Evolutionary conservation across 805 yeast species (phyloP).

Genomic region (Candida nonsorbophila): DNA sequence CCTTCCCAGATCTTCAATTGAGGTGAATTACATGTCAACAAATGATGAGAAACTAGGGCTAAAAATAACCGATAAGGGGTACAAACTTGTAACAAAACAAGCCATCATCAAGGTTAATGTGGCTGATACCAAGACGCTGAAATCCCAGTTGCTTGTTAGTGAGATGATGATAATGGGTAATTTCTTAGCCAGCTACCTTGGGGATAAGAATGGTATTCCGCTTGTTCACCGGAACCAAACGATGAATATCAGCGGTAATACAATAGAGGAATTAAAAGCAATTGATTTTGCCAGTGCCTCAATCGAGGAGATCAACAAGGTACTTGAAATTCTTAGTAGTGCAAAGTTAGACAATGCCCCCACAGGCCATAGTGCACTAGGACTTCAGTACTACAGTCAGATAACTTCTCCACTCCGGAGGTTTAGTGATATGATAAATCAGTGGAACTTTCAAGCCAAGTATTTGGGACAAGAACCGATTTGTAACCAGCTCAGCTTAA

Average conservation of each 20-base stretch:
- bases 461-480: slow-evolving; percentile 5
- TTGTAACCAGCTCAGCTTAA: slow-evolving; percentile 8
- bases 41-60: slow-evolving; percentile 1
- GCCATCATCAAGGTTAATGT: slow-evolving; percentile 10
- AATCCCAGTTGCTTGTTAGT: slow-evolving; percentile 64
- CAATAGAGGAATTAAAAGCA: slow-evolving; percentile 19
- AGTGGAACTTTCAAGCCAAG: slow-evolving; percentile 53
- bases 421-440: slow-evolving; percentile 73
- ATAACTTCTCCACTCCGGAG: slow-evolving; percentile 89
- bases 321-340: slow-evolving; percentile 44
- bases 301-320: slow-evolving; percentile 32
- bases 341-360: slow-evolving; percentile 48
- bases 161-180: slow-evolving; percentile 84
- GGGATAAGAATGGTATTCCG: slow-evolving; percentile 40
- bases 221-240: slow-evolving; percentile 44
- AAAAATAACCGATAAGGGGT: slow-evolving; percentile 8
- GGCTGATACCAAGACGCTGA: slow-evolving; percentile 17
- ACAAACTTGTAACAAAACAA: slow-evolving; percentile 10
- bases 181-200: slow-evolving; percentile 48
- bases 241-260: slow-evolving; percentile 17
- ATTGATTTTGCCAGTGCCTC: slow-evolving; percentile 13
- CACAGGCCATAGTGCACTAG: slow-evolving; percentile 55
- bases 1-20: slow-evolving; percentile 12
- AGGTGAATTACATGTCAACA: slow-evolving; percentile 7
- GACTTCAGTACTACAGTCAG: slow-evolving; percentile 58